Conservation (phyloP, 495 filamentous ascomycete genomes). For the Cercophora scortea region DNA sequence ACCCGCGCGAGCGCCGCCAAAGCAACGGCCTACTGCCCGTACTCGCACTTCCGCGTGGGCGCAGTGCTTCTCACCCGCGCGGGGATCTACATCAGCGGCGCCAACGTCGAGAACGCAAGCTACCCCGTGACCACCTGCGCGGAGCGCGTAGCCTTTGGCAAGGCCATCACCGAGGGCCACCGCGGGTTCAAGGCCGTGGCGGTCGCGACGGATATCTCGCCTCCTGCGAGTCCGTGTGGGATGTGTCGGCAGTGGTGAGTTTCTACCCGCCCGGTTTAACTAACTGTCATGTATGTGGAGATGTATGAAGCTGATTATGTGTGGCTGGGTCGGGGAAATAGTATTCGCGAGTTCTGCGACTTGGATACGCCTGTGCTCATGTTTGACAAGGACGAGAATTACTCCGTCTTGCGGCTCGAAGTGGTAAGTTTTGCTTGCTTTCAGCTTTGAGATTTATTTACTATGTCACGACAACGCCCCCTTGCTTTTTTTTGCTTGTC, state of each 20-base stretch:
- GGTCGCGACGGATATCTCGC: constrained; percentile 72
- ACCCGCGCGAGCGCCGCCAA: constrained; percentile 57
- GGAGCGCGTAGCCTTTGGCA: constrained; percentile 78
- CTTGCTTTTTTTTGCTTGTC: no score
- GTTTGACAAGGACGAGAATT: constrained; percentile 70
- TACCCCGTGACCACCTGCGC: constrained; percentile 93
- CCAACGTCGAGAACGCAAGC: constrained; percentile 89
- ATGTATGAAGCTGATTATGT: no score
- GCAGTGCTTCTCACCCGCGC: constrained; percentile 62
- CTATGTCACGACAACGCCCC: no score
- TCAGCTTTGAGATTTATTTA: not conserved
- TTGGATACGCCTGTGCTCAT: constrained; percentile 73
- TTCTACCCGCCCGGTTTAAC: no score
- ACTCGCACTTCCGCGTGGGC: constrained; percentile 90
- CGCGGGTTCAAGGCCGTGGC: constrained; percentile 71
- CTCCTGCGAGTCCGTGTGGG: constrained; percentile 66
- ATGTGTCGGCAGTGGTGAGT: constrained; percentile 59
- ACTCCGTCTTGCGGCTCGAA: constrained; percentile 61
- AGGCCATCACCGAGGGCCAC: constrained; percentile 66
- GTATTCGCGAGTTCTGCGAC: constrained; percentile 72
- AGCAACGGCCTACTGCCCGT: constrained; percentile 78
- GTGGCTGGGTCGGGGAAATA: no score
- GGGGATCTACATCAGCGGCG: constrained; percentile 59
- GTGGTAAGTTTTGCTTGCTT: constrained; percentile 44
- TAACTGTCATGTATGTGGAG: no score